Conservation (phyloP, 441 rosid genomes). For the Pelargonium citronellum region DNA sequence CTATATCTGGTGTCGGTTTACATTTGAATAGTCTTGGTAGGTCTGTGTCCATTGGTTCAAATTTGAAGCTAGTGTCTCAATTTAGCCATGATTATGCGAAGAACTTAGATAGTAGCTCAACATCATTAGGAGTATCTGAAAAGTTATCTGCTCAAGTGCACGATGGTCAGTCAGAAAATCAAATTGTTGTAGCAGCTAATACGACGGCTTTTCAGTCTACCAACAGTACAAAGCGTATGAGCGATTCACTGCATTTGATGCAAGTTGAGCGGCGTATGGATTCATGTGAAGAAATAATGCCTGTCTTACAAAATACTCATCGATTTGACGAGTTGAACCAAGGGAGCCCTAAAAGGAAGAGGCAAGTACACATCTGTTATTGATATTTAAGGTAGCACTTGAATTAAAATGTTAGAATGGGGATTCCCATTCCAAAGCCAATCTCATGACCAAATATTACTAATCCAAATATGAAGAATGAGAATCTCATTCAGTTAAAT, state of each 20-base stretch:
- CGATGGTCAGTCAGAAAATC: constrained; percentile 17
- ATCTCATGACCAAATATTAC: too few relatives aligned
- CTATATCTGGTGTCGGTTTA: constrained; percentile 16
- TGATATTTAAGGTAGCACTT: too few relatives aligned
- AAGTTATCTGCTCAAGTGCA: constrained; percentile 5
- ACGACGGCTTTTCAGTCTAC: constrained; percentile 15
- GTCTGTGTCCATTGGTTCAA: constrained; percentile 16
- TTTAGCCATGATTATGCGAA: constrained; percentile 4
- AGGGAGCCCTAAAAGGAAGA: constrained; percentile 25
- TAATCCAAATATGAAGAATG: too few relatives aligned
- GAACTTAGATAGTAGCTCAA: constrained; percentile 13
- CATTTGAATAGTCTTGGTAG: constrained; percentile 7
- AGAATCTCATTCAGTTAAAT: too few relatives aligned
- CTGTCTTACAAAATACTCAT: constrained; percentile 19
- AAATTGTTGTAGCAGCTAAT: constrained; percentile 9
- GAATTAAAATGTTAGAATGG: too few relatives aligned
- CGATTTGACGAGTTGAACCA: constrained; percentile 20
- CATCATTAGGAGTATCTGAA: background rate
- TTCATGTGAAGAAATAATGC: constrained; percentile 16
- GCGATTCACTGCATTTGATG: constrained; percentile 13
- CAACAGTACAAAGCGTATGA: constrained; percentile 5
- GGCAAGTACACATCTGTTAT: constrained; percentile 20
- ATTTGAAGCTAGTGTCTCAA: constrained; percentile 6
- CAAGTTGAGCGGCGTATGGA: constrained; percentile 17
- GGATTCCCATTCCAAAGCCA: too few relatives aligned